Conservation (phyloP, 2,329 filamentous ascomycete genomes). For the Colletotrichum caudatum region DNA sequence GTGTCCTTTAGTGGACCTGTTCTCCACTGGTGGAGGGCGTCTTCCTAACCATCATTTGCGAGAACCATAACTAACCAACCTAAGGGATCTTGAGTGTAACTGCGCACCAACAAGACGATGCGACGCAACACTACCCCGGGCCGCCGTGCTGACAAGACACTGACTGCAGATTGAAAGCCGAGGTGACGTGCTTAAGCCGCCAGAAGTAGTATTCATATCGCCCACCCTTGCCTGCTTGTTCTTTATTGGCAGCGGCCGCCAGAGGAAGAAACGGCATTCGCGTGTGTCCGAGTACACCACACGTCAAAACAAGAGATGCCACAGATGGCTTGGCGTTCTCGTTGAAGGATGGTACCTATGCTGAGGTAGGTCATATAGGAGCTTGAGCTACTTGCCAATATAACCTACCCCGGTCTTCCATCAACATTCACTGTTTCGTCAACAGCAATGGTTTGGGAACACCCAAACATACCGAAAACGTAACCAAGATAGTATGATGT, state of each 20-base stretch:
- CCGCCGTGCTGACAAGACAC: background rate
- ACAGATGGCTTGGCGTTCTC: background rate
- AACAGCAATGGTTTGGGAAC: background rate
- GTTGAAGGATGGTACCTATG: background rate
- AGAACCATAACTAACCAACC: slow-evolving; percentile 1
- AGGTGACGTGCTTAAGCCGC: slow-evolving; percentile 1
- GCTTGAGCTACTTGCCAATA: background rate
- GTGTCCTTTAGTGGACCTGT: background rate
- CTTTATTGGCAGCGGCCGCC: background rate
- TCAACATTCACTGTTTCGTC: background rate
- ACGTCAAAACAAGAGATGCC: background rate
- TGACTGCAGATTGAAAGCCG: background rate
- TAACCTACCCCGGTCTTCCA: background rate
- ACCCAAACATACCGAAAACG: background rate
- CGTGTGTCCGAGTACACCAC: background rate
- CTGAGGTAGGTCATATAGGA: background rate
- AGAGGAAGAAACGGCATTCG: background rate
- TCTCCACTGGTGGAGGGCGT: slow-evolving; percentile 5
- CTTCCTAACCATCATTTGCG: slow-evolving; percentile 10
- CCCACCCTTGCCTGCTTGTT: too few relatives aligned
- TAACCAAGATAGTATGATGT: background rate
- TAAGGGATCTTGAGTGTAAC: background rate
- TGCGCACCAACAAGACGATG: background rate
- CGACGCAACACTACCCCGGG: background rate
- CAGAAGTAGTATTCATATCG: background rate